Evolutionary conservation across 306 rosid genomes (phyloP).

Genomic region (Clitoria ternatea): DNA sequence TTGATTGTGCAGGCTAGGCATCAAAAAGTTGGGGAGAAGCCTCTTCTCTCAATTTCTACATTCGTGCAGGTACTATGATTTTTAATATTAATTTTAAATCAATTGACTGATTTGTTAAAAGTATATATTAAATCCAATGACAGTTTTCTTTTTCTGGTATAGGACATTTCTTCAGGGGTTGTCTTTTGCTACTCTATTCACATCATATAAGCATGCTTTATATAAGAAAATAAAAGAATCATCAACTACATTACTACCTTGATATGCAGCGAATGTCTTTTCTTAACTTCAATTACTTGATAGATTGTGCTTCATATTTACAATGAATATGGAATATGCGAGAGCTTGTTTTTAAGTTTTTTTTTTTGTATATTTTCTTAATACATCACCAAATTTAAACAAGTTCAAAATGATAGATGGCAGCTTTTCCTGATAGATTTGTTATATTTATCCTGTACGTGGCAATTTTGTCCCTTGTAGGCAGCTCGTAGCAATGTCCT

Average conservation of each 20-base stretch:
- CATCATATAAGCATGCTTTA: not conserved
- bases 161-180: slow-evolving; percentile 3
- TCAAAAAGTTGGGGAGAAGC: slow-evolving; percentile 97
- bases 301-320: not conserved
- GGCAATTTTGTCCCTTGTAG: slow-evolving; percentile 44
- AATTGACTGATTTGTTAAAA: not conserved
- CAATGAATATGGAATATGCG: not conserved
- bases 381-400: not conserved
- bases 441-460: slow-evolving; percentile 18
- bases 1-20: slow-evolving; percentile 82
- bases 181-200: not conserved
- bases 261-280: not conserved
- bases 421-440: slow-evolving; percentile 7
- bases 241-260: not conserved
- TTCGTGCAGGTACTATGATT: slow-evolving; percentile 64
- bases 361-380: not conserved
- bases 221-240: not conserved
- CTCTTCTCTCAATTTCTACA: slow-evolving; percentile 88
- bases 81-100: slow-evolving; percentile 11
- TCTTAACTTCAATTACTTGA: not conserved
- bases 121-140: not conserved
- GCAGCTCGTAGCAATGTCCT: slow-evolving; percentile 96
- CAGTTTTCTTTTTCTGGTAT: not conserved
- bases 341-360: not conserved
- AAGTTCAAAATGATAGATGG: not conserved